phyloP scores from a whole-genome alignment of 192 early-diverging fungal species.

The Backusella psychrophila region DNA sequence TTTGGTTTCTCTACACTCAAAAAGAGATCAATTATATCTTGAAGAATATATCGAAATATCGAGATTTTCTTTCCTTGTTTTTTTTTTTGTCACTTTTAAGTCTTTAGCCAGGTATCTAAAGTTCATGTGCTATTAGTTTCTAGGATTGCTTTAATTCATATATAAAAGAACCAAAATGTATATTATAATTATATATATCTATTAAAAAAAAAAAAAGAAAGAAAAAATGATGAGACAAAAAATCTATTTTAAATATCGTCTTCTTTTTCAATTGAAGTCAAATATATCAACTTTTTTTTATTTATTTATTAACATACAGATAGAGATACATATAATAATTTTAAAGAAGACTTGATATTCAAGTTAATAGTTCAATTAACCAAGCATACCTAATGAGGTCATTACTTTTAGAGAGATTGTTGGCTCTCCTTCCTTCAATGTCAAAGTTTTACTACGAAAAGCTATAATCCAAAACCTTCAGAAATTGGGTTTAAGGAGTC shows the following conservation, averaged over 20 bases:
- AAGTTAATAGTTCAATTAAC: too few relatives aligned
- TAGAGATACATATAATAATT: not conserved
- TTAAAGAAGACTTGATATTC: too few relatives aligned
- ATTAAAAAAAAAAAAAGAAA: not conserved
- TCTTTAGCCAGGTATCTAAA: not conserved
- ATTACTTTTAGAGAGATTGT: too few relatives aligned
- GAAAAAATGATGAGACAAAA: not conserved
- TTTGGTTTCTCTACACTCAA: slow-evolving; percentile 1
- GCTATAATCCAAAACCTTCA: too few relatives aligned
- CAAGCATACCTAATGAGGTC: too few relatives aligned
- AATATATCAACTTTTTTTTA: not conserved
- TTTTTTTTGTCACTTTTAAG: not conserved
- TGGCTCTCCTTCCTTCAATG: too few relatives aligned
- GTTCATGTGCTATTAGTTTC: not conserved
- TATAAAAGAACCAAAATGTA: not conserved
- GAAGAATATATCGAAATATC: not conserved
- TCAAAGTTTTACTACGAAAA: too few relatives aligned
- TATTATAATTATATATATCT: not conserved
- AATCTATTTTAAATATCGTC: not conserved
- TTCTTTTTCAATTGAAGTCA: not conserved
- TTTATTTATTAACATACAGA: not conserved
- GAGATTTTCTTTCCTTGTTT: not conserved
- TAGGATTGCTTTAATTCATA: not conserved
- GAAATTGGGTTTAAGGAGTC: too few relatives aligned
- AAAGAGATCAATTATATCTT: not conserved